Evolutionary conservation across 1,284 basidiomycete species (phyloP), one percentile per base, ranked within the genome.

Genomic region (Omphalotus olearius): DNA sequence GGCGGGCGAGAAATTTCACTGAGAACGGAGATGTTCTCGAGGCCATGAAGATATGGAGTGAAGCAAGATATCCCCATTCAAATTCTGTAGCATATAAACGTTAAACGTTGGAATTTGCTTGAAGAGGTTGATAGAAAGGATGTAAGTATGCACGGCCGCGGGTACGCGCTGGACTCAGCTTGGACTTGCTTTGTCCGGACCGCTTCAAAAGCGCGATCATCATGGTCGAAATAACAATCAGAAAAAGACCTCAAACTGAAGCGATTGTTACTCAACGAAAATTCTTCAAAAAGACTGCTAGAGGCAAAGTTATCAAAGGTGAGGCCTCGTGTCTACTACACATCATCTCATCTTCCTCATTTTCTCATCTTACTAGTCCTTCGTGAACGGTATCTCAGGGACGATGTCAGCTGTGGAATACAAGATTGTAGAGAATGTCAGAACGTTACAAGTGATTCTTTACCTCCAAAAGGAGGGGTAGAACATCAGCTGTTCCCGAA

Each of bases 261-360:
- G 82, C 86, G 0, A 80, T 83, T 1, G 66, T 91, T 3, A 88
- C 90, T 0, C 90, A 92, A 61, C 83, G 87, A 56, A 94, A 92
- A 66, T 96, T 93, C 66, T 88, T 93, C 74, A 93, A 91, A 69
- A 99, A 99, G 72, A 98, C 97, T 0, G 91, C 91, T 0, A 73
- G 83, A 55, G 96, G 97, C 20, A 97, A 96, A 66, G 93, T 99
- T 26, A 82, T 94, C 63, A 96, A 94, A 76, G 87, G 92, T 91
- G 18, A 16, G 57, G 45, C 1, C 20, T 17, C 11, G 2, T 23
- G 16, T 59, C 4, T 10, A 1, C 14, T 46, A 25, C 26, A 35
- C 26, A 47, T 11, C 10, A 25, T 13, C 18, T 20, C 16, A 20
- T 18, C 23, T 33, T 36, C n/a, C 35, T 41, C 20, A 9, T 47